Conservation (phyloP, 129 eudicot species). For the Centrapalus pauciflorus region DNA sequence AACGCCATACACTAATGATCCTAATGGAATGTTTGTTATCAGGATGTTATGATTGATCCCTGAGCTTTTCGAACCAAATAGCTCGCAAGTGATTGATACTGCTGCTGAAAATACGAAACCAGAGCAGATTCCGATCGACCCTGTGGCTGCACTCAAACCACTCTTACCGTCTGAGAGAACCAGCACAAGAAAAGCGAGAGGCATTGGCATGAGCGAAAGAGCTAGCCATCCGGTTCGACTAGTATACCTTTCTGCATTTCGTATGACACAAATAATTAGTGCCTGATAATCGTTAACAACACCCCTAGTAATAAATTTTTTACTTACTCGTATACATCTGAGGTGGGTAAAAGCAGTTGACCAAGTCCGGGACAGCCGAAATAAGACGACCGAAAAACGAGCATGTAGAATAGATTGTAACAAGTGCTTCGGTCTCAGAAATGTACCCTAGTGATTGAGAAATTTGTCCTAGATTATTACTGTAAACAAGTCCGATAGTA, state of each 20-base stretch:
- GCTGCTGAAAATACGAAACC: conserved; percentile 67
- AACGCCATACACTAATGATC: conserved; percentile 58
- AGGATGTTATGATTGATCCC: conserved; percentile 73
- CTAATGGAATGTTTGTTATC: conserved; percentile 71
- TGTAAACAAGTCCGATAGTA: conserved; percentile 55
- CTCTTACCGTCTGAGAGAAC: conserved; percentile 25
- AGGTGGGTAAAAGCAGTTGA: conserved; percentile 2
- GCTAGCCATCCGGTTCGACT: conserved; percentile 65
- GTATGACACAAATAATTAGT: background rate
- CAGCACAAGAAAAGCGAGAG: conserved; percentile 47
- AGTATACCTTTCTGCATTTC: conserved; percentile 39
- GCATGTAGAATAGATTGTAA: conserved; percentile 57
- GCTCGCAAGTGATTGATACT: conserved; percentile 63
- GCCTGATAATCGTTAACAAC: background rate
- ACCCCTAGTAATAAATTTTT: background rate
- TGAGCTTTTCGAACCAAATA: conserved; percentile 55
- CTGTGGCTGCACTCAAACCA: conserved; percentile 38
- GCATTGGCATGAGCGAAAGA: conserved; percentile 52
- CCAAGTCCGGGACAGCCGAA: conserved; percentile 58
- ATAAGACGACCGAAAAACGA: conserved; percentile 77
- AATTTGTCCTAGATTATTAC: conserved; percentile 56
- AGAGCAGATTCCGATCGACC: conserved; percentile 46
- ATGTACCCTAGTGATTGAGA: conserved; percentile 41
- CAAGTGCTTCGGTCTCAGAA: conserved; percentile 27
- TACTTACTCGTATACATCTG: conserved; percentile 37